Evolutionary conservation across 176 grass and related monocot species (phyloP), one percentile per base, ranked within the genome.

Genomic region (Carex scoparia): DNA sequence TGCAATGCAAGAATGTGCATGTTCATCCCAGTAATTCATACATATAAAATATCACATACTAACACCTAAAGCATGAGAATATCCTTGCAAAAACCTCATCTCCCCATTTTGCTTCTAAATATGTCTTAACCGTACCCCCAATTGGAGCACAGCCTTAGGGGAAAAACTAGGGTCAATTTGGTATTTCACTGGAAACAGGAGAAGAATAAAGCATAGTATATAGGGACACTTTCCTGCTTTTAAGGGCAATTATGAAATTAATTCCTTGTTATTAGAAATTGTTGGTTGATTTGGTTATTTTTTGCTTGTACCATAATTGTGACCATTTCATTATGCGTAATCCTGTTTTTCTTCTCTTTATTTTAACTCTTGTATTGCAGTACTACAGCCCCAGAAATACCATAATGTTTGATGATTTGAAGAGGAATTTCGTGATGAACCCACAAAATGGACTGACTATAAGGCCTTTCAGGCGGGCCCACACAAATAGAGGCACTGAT

Each of bases 341-440:
- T 76, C 61, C 14, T 16, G 30, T 59, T 67, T 4, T 32, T n/a
- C n/a, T 35, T 35, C 10, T 71, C 54, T 84, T 60, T 18, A 61
- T 42, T 15, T 54, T 78, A 40, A 23, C 8, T 51, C 65, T 40
- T 81, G 40, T 81, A 87, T 88, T 87, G 84, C 96, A 99, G 93
- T 95, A 87, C 83, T 99, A 95, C 81, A 99, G 49, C 37, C 86
- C 90, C 27, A 91, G 71, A 62, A 99, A 94, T 87, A 99, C 91
- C 23, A 92, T 99, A 63, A 99, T 96, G 93, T 99, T 99, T 84
- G 96, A 99, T 85, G 96, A 99, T 78, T 90, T 99, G 54, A 87
- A 84, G 79, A 91, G 96, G 86, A 99, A 99, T 61, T 99, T 94
- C 11, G 88, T 95, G 61, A 99, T 99, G 96, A 99, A 99, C 72